These are phyloP conservation scores for Amaranthus tricolor DNA, from an alignment of 179 eudicot genomes.

Conservation along the genomic window DNA sequence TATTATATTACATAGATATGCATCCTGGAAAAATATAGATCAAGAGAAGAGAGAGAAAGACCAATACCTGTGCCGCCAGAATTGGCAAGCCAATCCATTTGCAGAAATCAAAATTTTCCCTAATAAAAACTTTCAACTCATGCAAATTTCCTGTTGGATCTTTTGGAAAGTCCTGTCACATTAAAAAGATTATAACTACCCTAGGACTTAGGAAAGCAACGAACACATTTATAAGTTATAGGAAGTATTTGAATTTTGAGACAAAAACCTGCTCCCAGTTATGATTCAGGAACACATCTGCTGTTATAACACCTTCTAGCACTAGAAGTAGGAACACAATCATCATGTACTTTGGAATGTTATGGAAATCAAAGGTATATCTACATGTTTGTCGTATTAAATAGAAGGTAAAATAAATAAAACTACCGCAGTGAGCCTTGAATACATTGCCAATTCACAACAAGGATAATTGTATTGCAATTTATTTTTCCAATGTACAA, in stretches of 20 bases:
- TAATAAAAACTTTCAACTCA: conserved; percentile 50
- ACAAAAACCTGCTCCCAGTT: conserved; percentile 69
- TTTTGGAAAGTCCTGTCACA: conserved; percentile 58
- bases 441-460: neutral
- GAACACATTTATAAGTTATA: neutral
- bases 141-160: conserved; percentile 60
- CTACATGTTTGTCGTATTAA: too few species aligned
- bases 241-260: conserved; percentile 1
- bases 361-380: conserved; percentile 21
- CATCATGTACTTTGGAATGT: conserved; percentile 50
- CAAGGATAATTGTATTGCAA: neutral
- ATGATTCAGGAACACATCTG: conserved; percentile 66
- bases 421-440: too few species aligned
- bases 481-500: neutral
- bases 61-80: conserved; percentile 57
- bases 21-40: neutral
- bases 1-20: neutral
- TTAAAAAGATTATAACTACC: neutral
- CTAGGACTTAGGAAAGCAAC: neutral
- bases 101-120: conserved; percentile 70
- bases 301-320: conserved; percentile 72
- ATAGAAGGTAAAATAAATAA: too few species aligned
- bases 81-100: conserved; percentile 75
- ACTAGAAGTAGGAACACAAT: conserved; percentile 58
- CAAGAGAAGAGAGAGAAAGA: conserved; percentile 24